Evolutionary conservation across 805 yeast species (phyloP).

Genomic region (Pichia eremophila): DNA sequence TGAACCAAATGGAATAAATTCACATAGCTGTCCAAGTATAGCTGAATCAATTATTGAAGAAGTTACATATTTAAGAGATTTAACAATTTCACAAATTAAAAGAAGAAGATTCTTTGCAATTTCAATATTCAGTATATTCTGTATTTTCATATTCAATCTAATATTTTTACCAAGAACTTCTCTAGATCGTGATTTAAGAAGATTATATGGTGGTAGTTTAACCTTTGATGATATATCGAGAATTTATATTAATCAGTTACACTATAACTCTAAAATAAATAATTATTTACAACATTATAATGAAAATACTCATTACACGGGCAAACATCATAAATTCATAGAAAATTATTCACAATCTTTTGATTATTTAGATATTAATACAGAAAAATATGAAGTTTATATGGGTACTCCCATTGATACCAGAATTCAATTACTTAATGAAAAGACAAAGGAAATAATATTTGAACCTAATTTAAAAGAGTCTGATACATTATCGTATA

Average conservation of each 20-base stretch:
- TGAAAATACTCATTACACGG: slow-evolving; percentile 17
- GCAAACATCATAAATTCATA: slow-evolving; percentile 15
- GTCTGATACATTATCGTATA: slow-evolving; percentile 34
- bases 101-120: slow-evolving; percentile 27
- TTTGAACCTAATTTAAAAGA: slow-evolving; percentile 45
- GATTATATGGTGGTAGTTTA: slow-evolving; percentile 57
- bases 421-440: slow-evolving; percentile 28
- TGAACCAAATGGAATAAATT: too few relatives aligned
- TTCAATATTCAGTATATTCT: slow-evolving; percentile 28
- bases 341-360: slow-evolving; percentile 11
- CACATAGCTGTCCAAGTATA: slow-evolving; percentile 4
- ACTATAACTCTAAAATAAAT: slow-evolving; percentile 15
- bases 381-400: slow-evolving; percentile 51
- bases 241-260: slow-evolving; percentile 30
- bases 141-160: slow-evolving; percentile 50
- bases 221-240: slow-evolving; percentile 67
- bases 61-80: slow-evolving; percentile 19
- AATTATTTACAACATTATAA: slow-evolving; percentile 14
- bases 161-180: slow-evolving; percentile 82
- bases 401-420: slow-evolving; percentile 43
- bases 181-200: slow-evolving; percentile 65
- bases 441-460: slow-evolving; percentile 25
- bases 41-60: slow-evolving; percentile 23
- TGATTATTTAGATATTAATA: slow-evolving; percentile 30
- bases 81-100: slow-evolving; percentile 22